Evolutionary conservation across 2,329 filamentous ascomycete species (phyloP).

Genomic region (Lachnellula hyalina): DNA sequence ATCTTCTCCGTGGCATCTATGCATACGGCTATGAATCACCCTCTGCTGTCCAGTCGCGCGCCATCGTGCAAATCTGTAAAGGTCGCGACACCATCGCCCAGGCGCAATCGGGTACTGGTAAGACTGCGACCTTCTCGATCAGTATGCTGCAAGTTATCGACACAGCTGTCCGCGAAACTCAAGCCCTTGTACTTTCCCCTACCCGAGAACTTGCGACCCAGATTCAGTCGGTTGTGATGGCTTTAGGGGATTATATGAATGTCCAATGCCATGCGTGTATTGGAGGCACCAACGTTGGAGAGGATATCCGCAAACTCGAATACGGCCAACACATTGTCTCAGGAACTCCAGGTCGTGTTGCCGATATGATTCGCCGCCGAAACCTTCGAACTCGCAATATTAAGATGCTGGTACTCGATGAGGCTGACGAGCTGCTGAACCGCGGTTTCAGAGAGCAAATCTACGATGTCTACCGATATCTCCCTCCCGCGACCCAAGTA

Average conservation of each 20-base stretch:
- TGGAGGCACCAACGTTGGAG: conserved; percentile 93
- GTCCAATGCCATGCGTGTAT: conserved; percentile 99
- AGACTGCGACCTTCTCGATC: conserved; percentile 95
- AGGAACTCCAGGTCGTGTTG: conserved; percentile 91
- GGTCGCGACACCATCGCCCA: conserved; percentile 98
- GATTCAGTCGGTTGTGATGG: conserved; percentile 98
- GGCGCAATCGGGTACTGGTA: conserved; percentile 94
- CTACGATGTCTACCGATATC: conserved; percentile 96
- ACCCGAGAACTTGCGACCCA: conserved; percentile 96
- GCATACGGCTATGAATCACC: conserved; percentile 98
- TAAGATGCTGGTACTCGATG: conserved; percentile 74
- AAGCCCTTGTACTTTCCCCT: conserved; percentile 91
- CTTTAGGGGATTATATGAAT: conserved; percentile 99
- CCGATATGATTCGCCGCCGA: conserved; percentile 74
- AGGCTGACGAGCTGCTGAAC: conserved; percentile 77
- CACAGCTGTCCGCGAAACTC: conserved; percentile 84
- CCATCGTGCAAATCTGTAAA: conserved; percentile 98
- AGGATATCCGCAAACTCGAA: conserved; percentile 95
- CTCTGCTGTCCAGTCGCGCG: conserved; percentile 94
- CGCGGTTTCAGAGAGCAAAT: conserved; percentile 97
- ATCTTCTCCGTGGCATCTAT: conserved; percentile 93
- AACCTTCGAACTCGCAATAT: conserved; percentile 69
- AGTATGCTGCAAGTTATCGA: conserved; percentile 95
- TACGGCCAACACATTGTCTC: conserved; percentile 98
- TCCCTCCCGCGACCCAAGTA: conserved; percentile 95